Base-by-base conservation (phyloP, 2,329 filamentous ascomycete genomes). In the Kalaharituber pfeilii region DNA sequence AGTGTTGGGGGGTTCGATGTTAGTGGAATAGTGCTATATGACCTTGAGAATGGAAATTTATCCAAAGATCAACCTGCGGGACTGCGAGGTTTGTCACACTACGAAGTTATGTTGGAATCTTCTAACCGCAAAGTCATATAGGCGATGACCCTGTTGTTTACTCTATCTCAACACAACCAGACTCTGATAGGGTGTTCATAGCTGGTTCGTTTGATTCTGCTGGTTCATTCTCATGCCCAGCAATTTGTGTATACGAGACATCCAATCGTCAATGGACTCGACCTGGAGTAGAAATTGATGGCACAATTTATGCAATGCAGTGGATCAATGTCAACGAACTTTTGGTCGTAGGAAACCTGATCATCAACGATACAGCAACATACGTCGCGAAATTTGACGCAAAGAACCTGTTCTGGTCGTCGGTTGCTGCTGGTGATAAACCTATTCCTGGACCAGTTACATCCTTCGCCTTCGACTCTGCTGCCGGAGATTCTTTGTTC, bases 371-470 rank as follows among this genome's bases (percentile, higher is more conserved):
- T 56, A 84, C 80, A 27, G 67, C 70, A 5, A 79, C 79, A 8
- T 82, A 75, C 53, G 73, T 98, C 52, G 82, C 82, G 25, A 78
- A 74, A 2, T 96, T 85, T 68, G 78, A 89, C 64, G 71, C 79
- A 4, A 78, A 80, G 55, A 72, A 73, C 42, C 76, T 81, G 60
- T 71, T 69, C 1, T 96, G 88, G 80, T 71, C 75, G 49, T 69
- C 69, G 9, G 80, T 82, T 62, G 68, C 76, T 9, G 71, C 72
- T n/a, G 73, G 74, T 9, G 79, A 81, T 4, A 73, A 74, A 15
- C 70, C 72, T 18, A 77, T 96, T 50, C 86, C 86, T 4, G 91
- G 91, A 0, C 82, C 85, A 0, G 80, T 96, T 8, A 80, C 80
- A 36, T 79, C 82, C 3, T 72, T 98, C 53, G 78, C 83, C 1